Base-by-base conservation (phyloP, 2,329 filamentous ascomycete species). In the Pseudogymnoascus sp. region DNA sequence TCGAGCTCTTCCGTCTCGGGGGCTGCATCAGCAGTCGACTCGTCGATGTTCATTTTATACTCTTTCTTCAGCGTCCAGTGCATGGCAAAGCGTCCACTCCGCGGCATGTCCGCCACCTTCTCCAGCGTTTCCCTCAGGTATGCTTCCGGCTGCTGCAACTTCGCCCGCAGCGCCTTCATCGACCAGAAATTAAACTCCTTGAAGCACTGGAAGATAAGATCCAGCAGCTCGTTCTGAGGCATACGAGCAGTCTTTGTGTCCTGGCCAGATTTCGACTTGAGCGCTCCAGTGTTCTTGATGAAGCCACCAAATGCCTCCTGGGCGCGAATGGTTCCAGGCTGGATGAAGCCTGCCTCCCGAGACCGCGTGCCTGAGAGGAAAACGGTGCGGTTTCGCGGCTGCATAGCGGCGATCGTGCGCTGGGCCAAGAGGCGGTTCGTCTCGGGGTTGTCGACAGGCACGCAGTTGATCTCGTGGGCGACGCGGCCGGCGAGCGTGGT, bases 161-260 rank as follows among this genome's bases (percentile, higher is more conserved):
- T 80, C 60, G 86, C 82, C 67, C 91, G 91, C 69, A 99, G 84
- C 4, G 89, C 85, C 72, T 91, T 93, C 81, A 97, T 90, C n/a
- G 89, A 87, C 93, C 93, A 99, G 76, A 95, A 97, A 70, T 88
- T 87, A 81, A 89, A 96, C 71, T 89, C 81, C 63, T 88, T 85
- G 85, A 97, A 99, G 73, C 88, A 89, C 59, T 83, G 78, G 79
- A 93, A 92, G 66, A 99, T 87, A 67, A 85, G 83, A 77, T 97
- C 93, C 77, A 96, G 78, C 66, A 99, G 86, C 71, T 95, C 89
- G 80, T 91, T 89, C 75, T 93, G 87, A 50, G 91, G 88, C 77
- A 97, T 93, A 77, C 95, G 93, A 36, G 91, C 89, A 28, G 90
- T 89, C 79, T 97, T 97, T 77, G 91, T 88, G 70, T 90, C 88